These are phyloP conservation scores for Penicillium sp. DNA, from an alignment of 2,329 filamentous ascomycete genomes.

Conservation along the genomic window DNA sequence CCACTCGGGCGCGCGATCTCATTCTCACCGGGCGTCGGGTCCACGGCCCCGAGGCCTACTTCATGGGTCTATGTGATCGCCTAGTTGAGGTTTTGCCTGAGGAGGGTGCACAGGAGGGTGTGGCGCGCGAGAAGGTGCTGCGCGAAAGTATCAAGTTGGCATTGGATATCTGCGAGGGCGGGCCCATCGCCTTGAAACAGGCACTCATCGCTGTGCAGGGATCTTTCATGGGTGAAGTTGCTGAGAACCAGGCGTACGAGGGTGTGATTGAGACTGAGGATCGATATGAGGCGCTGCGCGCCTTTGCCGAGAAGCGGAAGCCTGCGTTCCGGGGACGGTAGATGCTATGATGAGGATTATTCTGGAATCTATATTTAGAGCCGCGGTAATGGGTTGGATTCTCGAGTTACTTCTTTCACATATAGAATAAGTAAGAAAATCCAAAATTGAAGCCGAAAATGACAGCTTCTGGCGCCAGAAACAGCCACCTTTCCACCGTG, in stretches of 20 bases:
- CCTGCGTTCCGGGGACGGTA: conserved; percentile 63
- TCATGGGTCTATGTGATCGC: conserved; percentile 85
- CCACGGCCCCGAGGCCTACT: conserved; percentile 80
- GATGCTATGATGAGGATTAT: neutral
- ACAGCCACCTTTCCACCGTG: no score
- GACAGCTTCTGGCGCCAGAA: no score
- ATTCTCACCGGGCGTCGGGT: conserved; percentile 89
- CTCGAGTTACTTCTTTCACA: neutral
- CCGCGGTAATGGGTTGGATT: neutral
- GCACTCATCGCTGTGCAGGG: conserved; percentile 74
- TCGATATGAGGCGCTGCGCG: conserved; percentile 79
- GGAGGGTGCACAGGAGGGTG: conserved; percentile 51
- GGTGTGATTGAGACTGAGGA: conserved; percentile 81
- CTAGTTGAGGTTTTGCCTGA: conserved; percentile 72
- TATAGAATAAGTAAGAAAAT: no score
- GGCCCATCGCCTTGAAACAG: conserved; percentile 76
- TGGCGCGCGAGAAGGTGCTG: conserved; percentile 66
- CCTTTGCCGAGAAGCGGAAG: conserved; percentile 76
- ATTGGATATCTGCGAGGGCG: conserved; percentile 82
- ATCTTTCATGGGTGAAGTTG: conserved; percentile 63
- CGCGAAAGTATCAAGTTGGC: conserved; percentile 76
- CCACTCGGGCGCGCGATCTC: conserved; percentile 79
- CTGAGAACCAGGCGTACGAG: conserved; percentile 86
- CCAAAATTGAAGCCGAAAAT: no score
- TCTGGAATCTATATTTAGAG: neutral